Evolutionary conservation across 176 grass and related monocot genomes (phyloP).

Genomic region (Thinopyrum elongatum): DNA sequence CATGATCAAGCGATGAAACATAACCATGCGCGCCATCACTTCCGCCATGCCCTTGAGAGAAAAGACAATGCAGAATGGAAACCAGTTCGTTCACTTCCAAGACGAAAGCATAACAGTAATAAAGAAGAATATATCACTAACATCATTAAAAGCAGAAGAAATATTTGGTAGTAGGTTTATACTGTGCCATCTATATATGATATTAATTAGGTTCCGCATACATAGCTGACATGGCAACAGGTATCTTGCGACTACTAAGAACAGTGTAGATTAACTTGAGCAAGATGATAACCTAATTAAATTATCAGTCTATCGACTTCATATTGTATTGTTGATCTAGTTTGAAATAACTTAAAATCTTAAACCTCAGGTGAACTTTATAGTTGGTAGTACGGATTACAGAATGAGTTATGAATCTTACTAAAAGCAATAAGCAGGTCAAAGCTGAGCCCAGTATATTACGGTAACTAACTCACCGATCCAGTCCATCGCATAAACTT

Average conservation of each 20-base stretch:
- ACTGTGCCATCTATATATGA: not conserved
- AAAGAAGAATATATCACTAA: not conserved
- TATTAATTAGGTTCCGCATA: not conserved
- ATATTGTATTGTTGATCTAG: not conserved
- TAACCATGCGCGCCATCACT: conserved; percentile 95
- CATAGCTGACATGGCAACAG: not conserved
- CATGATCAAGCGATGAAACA: conserved; percentile 94
- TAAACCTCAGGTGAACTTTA: not conserved
- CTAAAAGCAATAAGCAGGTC: not conserved
- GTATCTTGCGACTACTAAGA: not conserved
- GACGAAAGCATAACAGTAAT: not conserved
- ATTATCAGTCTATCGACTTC: conserved; percentile 5
- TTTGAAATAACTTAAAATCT: conserved; percentile 7
- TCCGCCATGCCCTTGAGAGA: conserved; percentile 72
- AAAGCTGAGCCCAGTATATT: not conserved
- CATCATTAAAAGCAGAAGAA: not conserved
- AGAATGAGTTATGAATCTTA: conserved; percentile 5
- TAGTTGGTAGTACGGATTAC: not conserved
- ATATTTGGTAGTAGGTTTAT: not conserved
- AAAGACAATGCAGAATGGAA: conserved; percentile 22
- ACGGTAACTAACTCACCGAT: conserved; percentile 63
- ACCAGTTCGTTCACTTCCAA: not conserved
- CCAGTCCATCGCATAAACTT: conserved; percentile 98
- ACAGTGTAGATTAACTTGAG: not conserved
- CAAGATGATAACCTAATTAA: not conserved